These are phyloP conservation scores for Saccharomyces paradoxus DNA, from an alignment of 805 yeast species.

Conservation along the genomic window DNA sequence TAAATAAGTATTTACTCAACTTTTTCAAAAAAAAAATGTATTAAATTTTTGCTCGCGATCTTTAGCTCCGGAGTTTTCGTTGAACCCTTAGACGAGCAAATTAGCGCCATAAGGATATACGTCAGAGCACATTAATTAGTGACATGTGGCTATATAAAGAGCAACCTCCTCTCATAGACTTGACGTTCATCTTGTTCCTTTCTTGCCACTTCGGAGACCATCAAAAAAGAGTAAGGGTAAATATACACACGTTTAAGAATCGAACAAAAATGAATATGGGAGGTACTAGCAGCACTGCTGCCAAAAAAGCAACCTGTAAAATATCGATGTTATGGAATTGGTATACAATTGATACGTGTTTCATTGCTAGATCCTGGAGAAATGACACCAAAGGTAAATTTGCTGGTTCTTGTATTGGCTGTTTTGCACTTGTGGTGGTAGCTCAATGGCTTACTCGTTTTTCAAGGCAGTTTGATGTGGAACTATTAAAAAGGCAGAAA, in stretches of 20 bases:
- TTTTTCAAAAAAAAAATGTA: background rate
- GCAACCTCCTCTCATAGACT: background rate
- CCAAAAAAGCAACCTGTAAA: constrained; percentile 8
- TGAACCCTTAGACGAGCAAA: background rate
- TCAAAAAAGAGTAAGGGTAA: background rate
- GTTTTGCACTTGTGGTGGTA: constrained; percentile 47
- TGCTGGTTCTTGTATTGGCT: constrained; percentile 72
- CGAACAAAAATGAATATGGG: constrained; percentile 8
- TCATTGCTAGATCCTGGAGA: constrained; percentile 57
- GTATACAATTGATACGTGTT: constrained; percentile 60
- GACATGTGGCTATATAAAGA: background rate
- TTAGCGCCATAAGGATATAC: background rate
- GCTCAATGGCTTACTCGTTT: constrained; percentile 51
- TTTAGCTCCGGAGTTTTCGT: background rate
- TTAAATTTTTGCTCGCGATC: background rate
- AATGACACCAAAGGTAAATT: constrained; percentile 49
- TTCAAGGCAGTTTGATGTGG: constrained; percentile 43
- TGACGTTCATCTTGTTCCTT: background rate
- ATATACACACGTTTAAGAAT: background rate
- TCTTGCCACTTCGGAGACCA: background rate
- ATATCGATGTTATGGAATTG: constrained; percentile 62
- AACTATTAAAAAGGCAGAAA: constrained; percentile 28
- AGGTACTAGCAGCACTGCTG: constrained; percentile 2
- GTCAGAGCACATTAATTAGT: background rate
- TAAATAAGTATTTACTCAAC: background rate